phyloP scores from a whole-genome alignment of 768 basidiomycete genomes.

The Auricularia sp. region DNA sequence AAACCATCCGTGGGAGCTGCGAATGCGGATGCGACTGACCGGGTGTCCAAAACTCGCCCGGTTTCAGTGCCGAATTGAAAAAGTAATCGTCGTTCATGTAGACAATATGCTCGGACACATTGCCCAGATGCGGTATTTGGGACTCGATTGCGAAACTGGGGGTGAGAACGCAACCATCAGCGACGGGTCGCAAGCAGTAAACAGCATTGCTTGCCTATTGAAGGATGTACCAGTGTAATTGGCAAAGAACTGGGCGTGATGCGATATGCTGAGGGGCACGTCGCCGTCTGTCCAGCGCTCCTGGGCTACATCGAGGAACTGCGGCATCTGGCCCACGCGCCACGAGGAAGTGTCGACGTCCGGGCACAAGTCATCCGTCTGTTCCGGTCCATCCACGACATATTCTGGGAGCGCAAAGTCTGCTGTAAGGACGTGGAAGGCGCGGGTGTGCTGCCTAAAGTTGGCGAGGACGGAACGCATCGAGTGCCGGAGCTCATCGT shows the following conservation, averaged over 20 bases:
- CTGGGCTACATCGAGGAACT: conserved; percentile 26
- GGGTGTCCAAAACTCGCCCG: conserved; percentile 25
- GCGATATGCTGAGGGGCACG: conserved; percentile 22
- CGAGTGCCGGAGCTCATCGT: conserved; percentile 30
- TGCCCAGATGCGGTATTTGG: conserved; percentile 22
- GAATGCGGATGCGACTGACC: background rate
- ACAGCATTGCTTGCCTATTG: conserved; percentile 21
- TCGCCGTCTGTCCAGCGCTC: conserved; percentile 17
- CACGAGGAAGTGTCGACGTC: conserved; percentile 2
- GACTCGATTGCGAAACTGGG: conserved; percentile 28
- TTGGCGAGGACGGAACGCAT: conserved; percentile 25
- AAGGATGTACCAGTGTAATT: conserved; percentile 18
- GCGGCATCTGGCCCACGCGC: conserved; percentile 30
- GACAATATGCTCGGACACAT: conserved; percentile 22
- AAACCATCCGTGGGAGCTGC: background rate
- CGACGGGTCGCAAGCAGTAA: background rate
- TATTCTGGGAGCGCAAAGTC: conserved; percentile 20
- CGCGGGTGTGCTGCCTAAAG: conserved; percentile 19
- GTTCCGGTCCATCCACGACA: conserved; percentile 4
- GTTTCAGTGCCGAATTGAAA: conserved; percentile 20
- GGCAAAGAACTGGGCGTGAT: conserved; percentile 22
- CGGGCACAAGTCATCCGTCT: background rate
- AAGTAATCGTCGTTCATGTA: conserved; percentile 34
- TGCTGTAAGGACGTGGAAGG: conserved; percentile 26
- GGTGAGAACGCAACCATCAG: no score